Conservation (phyloP, 148 eudicot species). For the Rhododendron vialii region DNA sequence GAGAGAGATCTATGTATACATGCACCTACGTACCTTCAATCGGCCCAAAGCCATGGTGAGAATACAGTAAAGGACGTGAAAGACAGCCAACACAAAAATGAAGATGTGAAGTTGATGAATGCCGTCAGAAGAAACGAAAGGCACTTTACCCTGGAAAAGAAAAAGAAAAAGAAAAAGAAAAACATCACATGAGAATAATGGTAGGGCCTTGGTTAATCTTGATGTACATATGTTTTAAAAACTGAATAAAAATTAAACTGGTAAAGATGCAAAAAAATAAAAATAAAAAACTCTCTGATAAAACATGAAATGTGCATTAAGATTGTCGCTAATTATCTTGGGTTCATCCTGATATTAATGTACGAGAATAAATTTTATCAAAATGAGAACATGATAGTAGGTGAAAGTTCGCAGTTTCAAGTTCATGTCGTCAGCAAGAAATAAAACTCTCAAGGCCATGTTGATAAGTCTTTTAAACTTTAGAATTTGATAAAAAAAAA, state of each 20-base stretch:
- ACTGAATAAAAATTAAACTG: too few species aligned
- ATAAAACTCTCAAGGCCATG: not conserved
- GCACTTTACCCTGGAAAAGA: conserved; percentile 35
- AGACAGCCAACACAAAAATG: conserved; percentile 53
- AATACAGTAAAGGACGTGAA: conserved; percentile 50
- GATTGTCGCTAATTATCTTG: not conserved
- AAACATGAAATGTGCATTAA: not conserved
- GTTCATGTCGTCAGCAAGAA: not conserved
- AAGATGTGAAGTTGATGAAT: conserved; percentile 59
- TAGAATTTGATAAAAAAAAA: too few species aligned
- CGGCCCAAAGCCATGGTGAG: conserved; percentile 46
- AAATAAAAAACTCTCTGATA: not conserved
- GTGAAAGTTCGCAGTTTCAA: not conserved
- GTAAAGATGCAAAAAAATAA: too few species aligned
- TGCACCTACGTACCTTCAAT: conserved; percentile 30
- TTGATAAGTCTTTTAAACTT: not conserved
- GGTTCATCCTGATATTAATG: not conserved
- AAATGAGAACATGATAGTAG: not conserved
- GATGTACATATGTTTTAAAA: not conserved
- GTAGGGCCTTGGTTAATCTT: not conserved
- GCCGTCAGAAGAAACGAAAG: conserved; percentile 48
- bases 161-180: not conserved
- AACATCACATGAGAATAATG: not conserved
- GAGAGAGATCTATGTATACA: not conserved
- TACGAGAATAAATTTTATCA: not conserved